Percentiles rank a stretch among this genome's conserved stretches.
phyloP scores from a whole-genome alignment of 1,139 yeast genomes.

The Pichia terricola region DNA sequence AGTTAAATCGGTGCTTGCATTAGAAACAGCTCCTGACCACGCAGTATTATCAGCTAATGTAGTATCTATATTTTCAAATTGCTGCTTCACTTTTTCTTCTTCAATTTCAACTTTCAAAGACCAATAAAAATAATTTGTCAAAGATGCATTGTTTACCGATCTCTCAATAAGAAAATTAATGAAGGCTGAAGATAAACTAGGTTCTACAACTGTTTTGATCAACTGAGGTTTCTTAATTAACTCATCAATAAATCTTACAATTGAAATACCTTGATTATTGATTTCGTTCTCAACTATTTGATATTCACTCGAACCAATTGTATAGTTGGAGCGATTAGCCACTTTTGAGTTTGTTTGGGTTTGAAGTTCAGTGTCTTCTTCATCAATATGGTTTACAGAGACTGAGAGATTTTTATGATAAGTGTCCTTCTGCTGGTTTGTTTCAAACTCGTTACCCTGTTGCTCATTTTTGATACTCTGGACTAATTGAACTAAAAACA shows the following conservation, averaged over 20 bases:
- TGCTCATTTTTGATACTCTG: conserved; percentile 81
- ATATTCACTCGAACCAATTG: conserved; percentile 30
- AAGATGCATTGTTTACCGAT: conserved; percentile 51
- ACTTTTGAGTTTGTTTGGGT: conserved; percentile 2
- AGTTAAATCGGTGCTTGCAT: conserved; percentile 1
- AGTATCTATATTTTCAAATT: background rate
- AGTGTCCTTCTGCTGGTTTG: no score
- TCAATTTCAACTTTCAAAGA: conserved; percentile 79
- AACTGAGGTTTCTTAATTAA: conserved; percentile 12
- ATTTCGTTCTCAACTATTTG: conserved; percentile 30
- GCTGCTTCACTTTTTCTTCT: conserved; percentile 35
- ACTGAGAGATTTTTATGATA: background rate
- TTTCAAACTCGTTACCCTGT: background rate
- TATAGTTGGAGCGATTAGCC: conserved; percentile 9
- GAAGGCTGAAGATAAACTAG: conserved; percentile 42
- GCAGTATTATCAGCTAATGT: no score
- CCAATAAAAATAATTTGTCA: conserved; percentile 89
- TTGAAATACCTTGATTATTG: conserved; percentile 1
- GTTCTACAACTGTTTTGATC: conserved; percentile 11
- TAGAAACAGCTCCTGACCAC: background rate
- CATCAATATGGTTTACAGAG: conserved; percentile 6
- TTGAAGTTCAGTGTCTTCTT: conserved; percentile 13
- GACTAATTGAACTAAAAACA: conserved; percentile 81
- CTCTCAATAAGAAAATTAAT: conserved; percentile 73
- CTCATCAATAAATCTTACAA: conserved; percentile 12